Evolutionary conservation across 805 yeast genomes (phyloP), one percentile per base, ranked within the genome.

Genomic region (Maudiozyma saulgeensis): DNA sequence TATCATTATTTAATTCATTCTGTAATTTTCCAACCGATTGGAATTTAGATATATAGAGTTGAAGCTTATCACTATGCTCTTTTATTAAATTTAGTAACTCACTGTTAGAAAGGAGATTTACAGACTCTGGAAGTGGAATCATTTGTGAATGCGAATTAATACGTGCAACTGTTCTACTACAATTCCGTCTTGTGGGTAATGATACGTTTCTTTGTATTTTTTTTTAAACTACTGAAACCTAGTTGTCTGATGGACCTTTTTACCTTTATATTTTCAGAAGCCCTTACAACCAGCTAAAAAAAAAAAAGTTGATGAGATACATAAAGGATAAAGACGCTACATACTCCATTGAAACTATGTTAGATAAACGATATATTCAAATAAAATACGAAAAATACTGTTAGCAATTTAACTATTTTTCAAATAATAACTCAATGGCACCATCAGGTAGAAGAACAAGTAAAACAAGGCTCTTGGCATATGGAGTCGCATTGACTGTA

Each of bases 21-120:
- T 49, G 47, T 7, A 54, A 18, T 9, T 46, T 54, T 9, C 51
- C 42, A n/a, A 56, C 53, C 13, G 56, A 51, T 42, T 62, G 57
- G 43, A 60, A 61, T 40, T 56, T 51, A 6, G 58, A 51, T 19
- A 61, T 57, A 48, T 57, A 62, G 16, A 56, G 47, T 28, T 47
- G 44, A 26, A 63, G 50, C 31, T 61, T 45, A 18, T 51, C 50
- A 16, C 46, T 45, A 18, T 59, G 56, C 12, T 50, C 49, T n/a
- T 50, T 49, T 1, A 51, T 45, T 18, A 64, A 44, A 6, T 56
- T 61, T 25, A 54, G 37, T 13, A 63, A 43, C 43, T 61, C 67
- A n/a, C 46, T 42, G 4, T 55, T 49, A 2, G 66, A 56, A 19
- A 64, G 49, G 15, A 63, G 49, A 6, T 59, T 50, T 8, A 56